A percentile compares a stretch with the other conserved stretches of the same genome.
phyloP scores from a whole-genome alignment of 345 rosid genomes.

The Anacardium occidentale region DNA sequence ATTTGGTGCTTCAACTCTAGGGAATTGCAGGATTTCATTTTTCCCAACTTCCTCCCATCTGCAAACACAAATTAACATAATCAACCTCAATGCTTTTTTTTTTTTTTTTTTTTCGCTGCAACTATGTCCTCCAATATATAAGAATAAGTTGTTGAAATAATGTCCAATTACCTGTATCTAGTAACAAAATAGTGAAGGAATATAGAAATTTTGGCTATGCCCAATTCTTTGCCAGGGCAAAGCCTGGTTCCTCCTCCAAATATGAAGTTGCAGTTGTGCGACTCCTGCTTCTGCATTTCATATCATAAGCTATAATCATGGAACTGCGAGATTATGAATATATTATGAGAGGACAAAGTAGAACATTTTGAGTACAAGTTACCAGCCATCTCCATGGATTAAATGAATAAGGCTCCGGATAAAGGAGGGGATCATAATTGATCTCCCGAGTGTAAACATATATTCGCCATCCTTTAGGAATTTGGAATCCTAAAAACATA shows the following conservation, averaged over 20 bases:
- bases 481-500: slow-evolving; percentile 33
- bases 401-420: slow-evolving; percentile 63
- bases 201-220: slow-evolving; percentile 23
- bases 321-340: background rate
- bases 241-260: slow-evolving; percentile 45
- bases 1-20: slow-evolving; percentile 61
- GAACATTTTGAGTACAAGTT: slow-evolving; percentile 1
- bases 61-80: slow-evolving; percentile 15
- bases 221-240: slow-evolving; percentile 49
- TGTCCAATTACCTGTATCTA: slow-evolving; percentile 31
- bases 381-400: slow-evolving; percentile 94
- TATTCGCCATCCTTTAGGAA: slow-evolving; percentile 59
- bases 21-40: slow-evolving; percentile 37
- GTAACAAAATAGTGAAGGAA: slow-evolving; percentile 46
- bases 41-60: slow-evolving; percentile 63
- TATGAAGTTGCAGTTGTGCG: slow-evolving; percentile 31
- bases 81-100: too few relatives aligned
- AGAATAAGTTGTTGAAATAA: background rate
- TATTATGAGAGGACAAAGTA: background rate
- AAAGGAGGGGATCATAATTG: slow-evolving; percentile 64
- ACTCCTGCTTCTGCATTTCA: slow-evolving; percentile 32
- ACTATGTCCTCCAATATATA: too few relatives aligned
- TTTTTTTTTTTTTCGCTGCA: background rate
- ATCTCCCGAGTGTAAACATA: slow-evolving; percentile 69
- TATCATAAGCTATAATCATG: background rate